These are phyloP conservation scores for Pyrrhoderma lamaoense DNA, from an alignment of 1,284 basidiomycete species.

Conservation along the genomic window DNA sequence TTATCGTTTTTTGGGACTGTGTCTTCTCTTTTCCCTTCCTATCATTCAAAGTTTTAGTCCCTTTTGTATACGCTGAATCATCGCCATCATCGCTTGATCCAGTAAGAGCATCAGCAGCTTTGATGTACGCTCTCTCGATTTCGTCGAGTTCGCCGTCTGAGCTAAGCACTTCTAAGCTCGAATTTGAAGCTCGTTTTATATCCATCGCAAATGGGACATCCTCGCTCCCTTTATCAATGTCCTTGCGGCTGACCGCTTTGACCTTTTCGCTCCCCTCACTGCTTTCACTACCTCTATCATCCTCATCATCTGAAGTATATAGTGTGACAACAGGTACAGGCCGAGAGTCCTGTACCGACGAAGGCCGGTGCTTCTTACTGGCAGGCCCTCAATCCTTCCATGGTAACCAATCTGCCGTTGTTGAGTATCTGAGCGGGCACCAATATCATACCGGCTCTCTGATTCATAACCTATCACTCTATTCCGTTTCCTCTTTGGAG, in stretches of 20 bases:
- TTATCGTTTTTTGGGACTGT: not conserved
- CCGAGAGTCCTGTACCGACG: too few species aligned
- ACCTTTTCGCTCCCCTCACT: too few species aligned
- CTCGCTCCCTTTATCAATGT: not conserved
- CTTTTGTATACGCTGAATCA: slow-evolving; percentile 3
- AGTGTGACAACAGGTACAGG: too few species aligned
- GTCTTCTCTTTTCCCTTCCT: not conserved
- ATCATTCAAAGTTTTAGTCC: not conserved
- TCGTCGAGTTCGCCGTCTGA: slow-evolving; percentile 13
- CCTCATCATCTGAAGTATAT: slow-evolving; percentile 27
- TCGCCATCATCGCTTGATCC: not conserved
- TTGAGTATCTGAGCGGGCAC: too few species aligned
- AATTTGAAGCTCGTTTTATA: not conserved
- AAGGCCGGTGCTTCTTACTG: too few species aligned
- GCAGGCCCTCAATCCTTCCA: too few species aligned
- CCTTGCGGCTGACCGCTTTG: too few species aligned
- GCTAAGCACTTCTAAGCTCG: not conserved
- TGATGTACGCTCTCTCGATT: slow-evolving; percentile 10
- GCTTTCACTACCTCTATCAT: slow-evolving; percentile 13
- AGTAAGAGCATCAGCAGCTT: not conserved
- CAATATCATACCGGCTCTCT: too few species aligned
- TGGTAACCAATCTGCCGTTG: too few species aligned
- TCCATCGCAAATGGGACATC: not conserved
- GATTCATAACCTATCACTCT: slow-evolving; percentile 29
- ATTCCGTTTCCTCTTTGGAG: slow-evolving; percentile 40